Base-by-base conservation (phyloP, 352 stramenopile species). In the Phytophthora citricola region DNA sequence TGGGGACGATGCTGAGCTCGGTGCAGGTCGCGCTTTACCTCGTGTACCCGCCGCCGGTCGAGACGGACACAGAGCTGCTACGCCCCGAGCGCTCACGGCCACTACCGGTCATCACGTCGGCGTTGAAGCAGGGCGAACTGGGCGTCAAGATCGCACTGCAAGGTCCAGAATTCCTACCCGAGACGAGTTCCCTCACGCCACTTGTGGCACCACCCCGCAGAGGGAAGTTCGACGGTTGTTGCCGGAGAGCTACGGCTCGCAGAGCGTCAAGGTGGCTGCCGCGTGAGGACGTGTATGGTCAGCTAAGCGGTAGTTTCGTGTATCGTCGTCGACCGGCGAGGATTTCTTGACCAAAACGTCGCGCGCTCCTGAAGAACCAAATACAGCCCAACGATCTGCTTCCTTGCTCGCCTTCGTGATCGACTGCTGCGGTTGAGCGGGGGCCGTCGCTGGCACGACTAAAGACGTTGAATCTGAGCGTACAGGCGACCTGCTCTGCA, bases 1-100 rank as follows among this genome's bases (percentile, higher is more conserved):
- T 76, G 17, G 61, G 65, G 14, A 46, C 70, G 26, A 44, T 71
- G 29, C 47, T 84, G 32, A 64, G 69, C 31, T 32, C 32, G 15
- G n/a, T 76, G 10, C 73, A 82, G 46, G 65, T 75, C 58, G 34
- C 29, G 12, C 59, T 82, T 1, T 85, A 81, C 63, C n/a, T 79
- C 31, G 38, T 51, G 31, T 81, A 77, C 59, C 65, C 65, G 40
- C 45, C 69, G 27, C 43, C 27, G 8, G 14, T 24, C 10, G 53
- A 63, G 26, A 29, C 22, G 24, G 31, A 68, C 14, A n/a, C 20
- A 20, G 29, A 29, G 7, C 11, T 63, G 7, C 47, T 69, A 17
- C 58, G 29, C 1, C 24, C 47, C 9, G 40, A 56, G 54, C 46
- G 22, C 43, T 22, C 46, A 7, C 27, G 57, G 1, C 59, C 59